Evolutionary conservation across 2,329 filamentous ascomycete genomes (phyloP).

Genomic region (Thermothelomyces thermophilus): DNA sequence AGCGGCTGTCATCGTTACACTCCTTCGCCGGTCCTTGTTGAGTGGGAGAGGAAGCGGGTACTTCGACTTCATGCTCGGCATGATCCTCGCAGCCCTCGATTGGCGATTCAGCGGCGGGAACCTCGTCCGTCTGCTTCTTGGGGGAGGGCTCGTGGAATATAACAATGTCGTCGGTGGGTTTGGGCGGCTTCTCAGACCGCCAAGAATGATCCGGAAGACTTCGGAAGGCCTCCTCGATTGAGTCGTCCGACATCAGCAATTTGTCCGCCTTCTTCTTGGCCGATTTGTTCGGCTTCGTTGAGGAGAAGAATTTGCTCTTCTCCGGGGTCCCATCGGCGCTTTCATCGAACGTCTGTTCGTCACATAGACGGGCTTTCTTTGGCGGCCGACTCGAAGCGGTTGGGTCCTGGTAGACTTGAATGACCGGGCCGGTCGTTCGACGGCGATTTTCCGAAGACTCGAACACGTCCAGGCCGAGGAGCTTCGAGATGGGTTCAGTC

Average conservation of each 20-base stretch:
- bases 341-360: constrained; percentile 32
- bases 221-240: constrained; percentile 47
- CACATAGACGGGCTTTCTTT: constrained; percentile 52
- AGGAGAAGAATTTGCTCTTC: constrained; percentile 50
- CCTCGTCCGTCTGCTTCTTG: constrained; percentile 10
- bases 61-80: constrained; percentile 17
- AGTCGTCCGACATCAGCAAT: constrained; percentile 50
- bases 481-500: constrained; percentile 45
- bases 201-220: constrained; percentile 47
- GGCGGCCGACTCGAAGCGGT: constrained; percentile 35
- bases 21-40: neutral
- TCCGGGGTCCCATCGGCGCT: constrained; percentile 32
- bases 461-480: constrained; percentile 30
- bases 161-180: constrained; percentile 34
- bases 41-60: constrained; percentile 18
- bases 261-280: constrained; percentile 34
- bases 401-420: constrained; percentile 24
- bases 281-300: constrained; percentile 23
- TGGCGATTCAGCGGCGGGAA: constrained; percentile 11
- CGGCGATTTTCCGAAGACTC: constrained; percentile 21
- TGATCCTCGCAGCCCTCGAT: constrained; percentile 5
- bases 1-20: neutral
- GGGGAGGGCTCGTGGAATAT: constrained; percentile 39
- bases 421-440: constrained; percentile 24
- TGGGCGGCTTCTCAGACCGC: constrained; percentile 34